These are phyloP conservation scores for Trichoderma harzianum DNA, from an alignment of 2,329 filamentous ascomycete genomes.

Conservation along the genomic window DNA sequence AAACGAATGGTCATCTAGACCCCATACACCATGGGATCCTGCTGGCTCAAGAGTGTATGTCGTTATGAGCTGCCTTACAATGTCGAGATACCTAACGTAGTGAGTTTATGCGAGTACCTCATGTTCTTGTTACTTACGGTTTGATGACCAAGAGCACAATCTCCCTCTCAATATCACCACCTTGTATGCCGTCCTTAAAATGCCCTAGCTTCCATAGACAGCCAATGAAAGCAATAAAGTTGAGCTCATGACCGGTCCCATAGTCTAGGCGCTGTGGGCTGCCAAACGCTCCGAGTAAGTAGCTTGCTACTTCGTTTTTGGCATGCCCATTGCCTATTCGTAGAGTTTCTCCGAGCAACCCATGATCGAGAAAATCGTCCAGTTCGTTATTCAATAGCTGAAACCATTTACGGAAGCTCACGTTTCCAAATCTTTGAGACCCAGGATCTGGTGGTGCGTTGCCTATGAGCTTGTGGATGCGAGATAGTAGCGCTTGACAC, in stretches of 20 bases:
- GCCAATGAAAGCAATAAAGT: slow-evolving; percentile 87
- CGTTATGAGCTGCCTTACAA: slow-evolving; percentile 78
- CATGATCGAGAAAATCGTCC: slow-evolving; percentile 34
- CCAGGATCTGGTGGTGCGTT: slow-evolving; percentile 81
- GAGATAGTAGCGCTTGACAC: slow-evolving; percentile 64
- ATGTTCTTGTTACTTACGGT: slow-evolving; percentile 56
- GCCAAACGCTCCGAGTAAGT: slow-evolving; percentile 83
- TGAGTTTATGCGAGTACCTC: not conserved
- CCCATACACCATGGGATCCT: slow-evolving; percentile 96
- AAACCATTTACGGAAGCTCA: slow-evolving; percentile 85
- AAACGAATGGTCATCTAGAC: slow-evolving; percentile 95
- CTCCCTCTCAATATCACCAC: slow-evolving; percentile 64
- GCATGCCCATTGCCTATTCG: slow-evolving; percentile 41
- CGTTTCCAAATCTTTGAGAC: slow-evolving; percentile 86
- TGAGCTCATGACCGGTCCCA: slow-evolving; percentile 92
- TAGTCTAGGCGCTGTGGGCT: slow-evolving; percentile 89
- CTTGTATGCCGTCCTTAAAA: slow-evolving; percentile 57
- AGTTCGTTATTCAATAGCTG: slow-evolving; percentile 61
- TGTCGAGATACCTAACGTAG: slow-evolving; percentile 65
- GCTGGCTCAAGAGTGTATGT: slow-evolving; percentile 94
- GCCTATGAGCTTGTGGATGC: slow-evolving; percentile 64
- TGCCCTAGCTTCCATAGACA: slow-evolving; percentile 86
- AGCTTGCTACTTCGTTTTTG: slow-evolving; percentile 67
- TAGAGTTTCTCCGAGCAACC: slow-evolving; percentile 30
- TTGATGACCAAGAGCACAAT: slow-evolving; percentile 82